Evolutionary conservation across 495 filamentous ascomycete genomes (phyloP).

Genomic region (Penicillium robsamsonii): DNA sequence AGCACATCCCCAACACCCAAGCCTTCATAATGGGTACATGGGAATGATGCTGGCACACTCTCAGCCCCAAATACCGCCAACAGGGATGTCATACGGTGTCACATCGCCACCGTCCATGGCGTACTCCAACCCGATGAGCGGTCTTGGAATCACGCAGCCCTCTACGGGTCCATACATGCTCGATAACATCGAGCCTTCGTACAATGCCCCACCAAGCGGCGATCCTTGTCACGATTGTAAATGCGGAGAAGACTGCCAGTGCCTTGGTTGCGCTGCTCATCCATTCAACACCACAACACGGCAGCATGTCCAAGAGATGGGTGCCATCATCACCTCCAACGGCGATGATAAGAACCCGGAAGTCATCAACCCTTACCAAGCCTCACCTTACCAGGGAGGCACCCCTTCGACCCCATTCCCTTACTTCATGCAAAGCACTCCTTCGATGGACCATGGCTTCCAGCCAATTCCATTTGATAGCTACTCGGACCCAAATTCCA

Average conservation of each 20-base stretch:
- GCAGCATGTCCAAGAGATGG: conserved; percentile 58
- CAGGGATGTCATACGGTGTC: background rate
- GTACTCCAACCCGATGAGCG: conserved; percentile 18
- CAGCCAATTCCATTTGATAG: conserved; percentile 19
- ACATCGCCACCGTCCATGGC: conserved; percentile 9
- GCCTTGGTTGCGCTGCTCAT: conserved; percentile 66
- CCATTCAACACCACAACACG: conserved; percentile 72
- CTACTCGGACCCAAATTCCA: conserved; percentile 19
- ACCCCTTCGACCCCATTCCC: conserved; percentile 8
- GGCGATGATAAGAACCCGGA: conserved; percentile 29
- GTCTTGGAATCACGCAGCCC: conserved; percentile 19
- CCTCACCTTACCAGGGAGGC: conserved; percentile 9
- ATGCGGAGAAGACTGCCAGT: conserved; percentile 67
- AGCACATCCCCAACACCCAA: conserved; percentile 8
- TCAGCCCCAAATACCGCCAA: background rate
- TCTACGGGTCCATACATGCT: conserved; percentile 17
- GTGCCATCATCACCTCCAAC: conserved; percentile 41
- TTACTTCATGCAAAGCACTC: conserved; percentile 19
- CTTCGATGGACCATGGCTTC: conserved; percentile 15
- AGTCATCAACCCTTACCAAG: conserved; percentile 18
- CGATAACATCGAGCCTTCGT: conserved; percentile 14
- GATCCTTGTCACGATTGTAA: conserved; percentile 51
- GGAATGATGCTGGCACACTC: background rate
- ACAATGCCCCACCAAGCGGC: conserved; percentile 10
- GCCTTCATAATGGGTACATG: conserved; percentile 20